phyloP scores from a whole-genome alignment of 176 grass and related monocot species.

The Areca catechu region DNA sequence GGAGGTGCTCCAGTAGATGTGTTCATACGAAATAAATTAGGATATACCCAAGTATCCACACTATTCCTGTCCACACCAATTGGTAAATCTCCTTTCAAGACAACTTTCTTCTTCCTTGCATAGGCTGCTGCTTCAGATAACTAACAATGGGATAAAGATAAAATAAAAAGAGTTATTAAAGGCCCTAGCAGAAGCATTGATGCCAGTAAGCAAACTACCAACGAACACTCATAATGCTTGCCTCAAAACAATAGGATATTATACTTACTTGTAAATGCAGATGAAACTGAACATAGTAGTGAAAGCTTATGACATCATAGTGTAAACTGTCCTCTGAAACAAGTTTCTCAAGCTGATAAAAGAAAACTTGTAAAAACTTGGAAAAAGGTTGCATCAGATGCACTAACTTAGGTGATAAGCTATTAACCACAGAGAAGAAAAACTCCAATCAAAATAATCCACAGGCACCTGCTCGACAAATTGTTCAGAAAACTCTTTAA shows the following conservation, averaged over 20 bases:
- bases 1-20: conserved; percentile 92
- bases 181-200: background rate
- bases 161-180: background rate
- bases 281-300: conserved; percentile 98
- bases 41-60: conserved; percentile 97
- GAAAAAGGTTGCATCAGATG: conserved; percentile 6
- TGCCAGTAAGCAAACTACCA: no score
- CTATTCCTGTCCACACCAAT: conserved; percentile 99
- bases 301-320: conserved; percentile 78
- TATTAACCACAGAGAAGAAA: no score
- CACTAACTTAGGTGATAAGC: no score
- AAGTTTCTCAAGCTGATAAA: conserved; percentile 84
- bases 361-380: conserved; percentile 1
- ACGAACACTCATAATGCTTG: no score
- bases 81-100: conserved; percentile 98
- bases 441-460: no score
- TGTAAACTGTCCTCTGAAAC: conserved; percentile 63
- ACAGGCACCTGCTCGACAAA: no score
- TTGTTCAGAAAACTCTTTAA: no score
- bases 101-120: conserved; percentile 88
- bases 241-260: background rate
- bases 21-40: conserved; percentile 97
- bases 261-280: conserved; percentile 93
- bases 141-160: conserved; percentile 21
- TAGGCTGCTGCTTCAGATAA: conserved; percentile 78